Evolutionary conservation across 768 basidiomycete genomes (phyloP).

Genomic region (Lactifluus rugatus): DNA sequence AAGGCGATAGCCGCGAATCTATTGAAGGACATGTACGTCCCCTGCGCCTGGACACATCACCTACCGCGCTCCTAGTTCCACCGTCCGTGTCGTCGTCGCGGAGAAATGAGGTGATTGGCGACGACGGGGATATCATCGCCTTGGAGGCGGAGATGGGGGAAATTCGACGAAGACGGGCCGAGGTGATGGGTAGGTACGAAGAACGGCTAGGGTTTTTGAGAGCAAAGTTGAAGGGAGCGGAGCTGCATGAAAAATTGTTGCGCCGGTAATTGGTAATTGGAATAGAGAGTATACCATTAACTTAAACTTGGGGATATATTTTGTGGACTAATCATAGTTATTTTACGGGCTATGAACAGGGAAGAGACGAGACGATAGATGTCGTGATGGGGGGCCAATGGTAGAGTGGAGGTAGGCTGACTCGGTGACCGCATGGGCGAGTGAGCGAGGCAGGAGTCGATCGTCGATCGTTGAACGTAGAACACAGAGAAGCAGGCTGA

Average conservation of each 20-base stretch:
- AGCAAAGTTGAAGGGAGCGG: constrained; percentile 74
- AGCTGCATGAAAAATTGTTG: constrained; percentile 72
- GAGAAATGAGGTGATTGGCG: constrained; percentile 21
- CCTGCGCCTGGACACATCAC: constrained; percentile 2
- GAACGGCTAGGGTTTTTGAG: constrained; percentile 69
- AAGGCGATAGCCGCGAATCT: constrained; percentile 30
- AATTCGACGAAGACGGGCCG: constrained; percentile 57
- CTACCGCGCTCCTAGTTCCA: not conserved
- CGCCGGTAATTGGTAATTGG: constrained; percentile 36
- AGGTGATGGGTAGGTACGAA: constrained; percentile 65
- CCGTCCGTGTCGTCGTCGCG: constrained; percentile 7
- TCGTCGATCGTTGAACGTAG: no score
- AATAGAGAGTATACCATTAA: not conserved
- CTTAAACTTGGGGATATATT: not conserved
- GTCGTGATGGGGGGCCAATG: no score
- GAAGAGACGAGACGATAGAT: no score
- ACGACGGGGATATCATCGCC: constrained; percentile 30
- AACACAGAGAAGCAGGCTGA: no score
- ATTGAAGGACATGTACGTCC: constrained; percentile 10
- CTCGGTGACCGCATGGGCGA: no score
- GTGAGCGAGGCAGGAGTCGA: no score
- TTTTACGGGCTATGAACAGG: no score
- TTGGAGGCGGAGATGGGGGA: constrained; percentile 57
- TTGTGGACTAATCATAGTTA: not conserved
- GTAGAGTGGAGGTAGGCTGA: no score